Conservation (phyloP, 2,329 filamentous ascomycete species). For the Diplodia corticola region DNA sequence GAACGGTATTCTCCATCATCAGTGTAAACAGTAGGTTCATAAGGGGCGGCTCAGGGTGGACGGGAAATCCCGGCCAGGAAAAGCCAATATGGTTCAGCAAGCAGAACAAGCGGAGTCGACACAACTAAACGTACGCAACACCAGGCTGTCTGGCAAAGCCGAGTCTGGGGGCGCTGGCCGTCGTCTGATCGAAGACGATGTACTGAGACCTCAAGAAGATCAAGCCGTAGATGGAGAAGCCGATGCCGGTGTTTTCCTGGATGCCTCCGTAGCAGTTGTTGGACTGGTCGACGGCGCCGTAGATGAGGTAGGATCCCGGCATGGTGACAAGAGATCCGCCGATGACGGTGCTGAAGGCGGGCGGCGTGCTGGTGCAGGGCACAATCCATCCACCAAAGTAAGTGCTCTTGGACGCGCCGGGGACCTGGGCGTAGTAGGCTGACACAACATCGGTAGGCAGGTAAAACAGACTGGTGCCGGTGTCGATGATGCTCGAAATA, state of each 20-base stretch:
- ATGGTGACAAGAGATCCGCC: constrained; percentile 51
- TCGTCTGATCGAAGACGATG: constrained; percentile 66
- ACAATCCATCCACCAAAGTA: constrained; percentile 57
- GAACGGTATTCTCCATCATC: not conserved
- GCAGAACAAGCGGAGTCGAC: not conserved
- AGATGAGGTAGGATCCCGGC: constrained; percentile 58
- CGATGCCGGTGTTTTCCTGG: constrained; percentile 61
- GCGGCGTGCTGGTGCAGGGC: constrained; percentile 52
- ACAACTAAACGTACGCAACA: not conserved
- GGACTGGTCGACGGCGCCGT: constrained; percentile 43
- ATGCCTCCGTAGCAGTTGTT: constrained; percentile 72
- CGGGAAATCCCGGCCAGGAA: not conserved
- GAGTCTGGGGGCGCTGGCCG: constrained; percentile 39
- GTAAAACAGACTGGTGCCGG: constrained; percentile 67
- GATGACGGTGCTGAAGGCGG: constrained; percentile 56
- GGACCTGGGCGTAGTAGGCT: constrained; percentile 61
- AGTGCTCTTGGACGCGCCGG: constrained; percentile 51
- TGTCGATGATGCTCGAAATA: constrained; percentile 65
- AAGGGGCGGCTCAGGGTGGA: not conserved
- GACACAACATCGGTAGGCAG: constrained; percentile 55
- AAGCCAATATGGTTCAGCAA: not conserved
- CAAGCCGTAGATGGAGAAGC: constrained; percentile 71
- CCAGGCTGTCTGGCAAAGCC: constrained; percentile 31
- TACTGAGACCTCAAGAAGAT: constrained; percentile 77
- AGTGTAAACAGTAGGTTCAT: not conserved